A percentile compares a stretch with the other conserved stretches of the same genome.
Evolutionary conservation across 306 rosid species (phyloP).

Genomic region (Argentina anserina): DNA sequence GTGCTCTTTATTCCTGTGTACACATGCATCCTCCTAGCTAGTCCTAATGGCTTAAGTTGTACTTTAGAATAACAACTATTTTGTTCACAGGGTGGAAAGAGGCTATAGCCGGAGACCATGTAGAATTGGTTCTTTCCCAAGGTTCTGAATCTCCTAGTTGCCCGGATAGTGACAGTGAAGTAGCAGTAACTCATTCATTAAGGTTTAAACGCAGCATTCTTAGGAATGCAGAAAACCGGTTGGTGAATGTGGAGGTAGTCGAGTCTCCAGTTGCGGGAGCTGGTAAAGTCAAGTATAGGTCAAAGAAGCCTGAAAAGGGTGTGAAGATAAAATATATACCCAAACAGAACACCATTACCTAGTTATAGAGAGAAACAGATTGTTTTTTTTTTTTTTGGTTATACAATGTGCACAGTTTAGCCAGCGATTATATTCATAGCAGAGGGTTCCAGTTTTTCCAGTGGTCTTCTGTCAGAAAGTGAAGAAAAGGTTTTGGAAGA

Average conservation of each 20-base stretch:
- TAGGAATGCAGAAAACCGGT: slow-evolving; percentile 33
- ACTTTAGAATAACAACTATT: slow-evolving; percentile 7
- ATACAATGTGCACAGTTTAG: slow-evolving; percentile 58
- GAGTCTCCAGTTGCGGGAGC: slow-evolving; percentile 32
- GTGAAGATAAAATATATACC: slow-evolving; percentile 49
- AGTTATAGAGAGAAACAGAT: slow-evolving; percentile 31
- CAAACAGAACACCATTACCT: slow-evolving; percentile 43
- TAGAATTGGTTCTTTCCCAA: slow-evolving; percentile 38
- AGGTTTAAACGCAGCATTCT: slow-evolving; percentile 33
- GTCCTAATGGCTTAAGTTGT: not conserved
- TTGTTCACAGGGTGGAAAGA: slow-evolving; percentile 75
- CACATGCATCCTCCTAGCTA: not conserved
- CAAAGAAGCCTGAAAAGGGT: slow-evolving; percentile 50
- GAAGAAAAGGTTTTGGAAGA: slow-evolving; percentile 46
- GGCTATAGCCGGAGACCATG: slow-evolving; percentile 54
- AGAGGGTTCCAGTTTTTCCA: slow-evolving; percentile 60
- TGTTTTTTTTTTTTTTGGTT: slow-evolving; percentile 21
- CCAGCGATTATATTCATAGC: slow-evolving; percentile 44
- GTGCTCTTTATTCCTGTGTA: not conserved
- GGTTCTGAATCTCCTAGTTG: slow-evolving; percentile 35
- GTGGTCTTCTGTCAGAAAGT: slow-evolving; percentile 67
- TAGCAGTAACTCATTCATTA: slow-evolving; percentile 24
- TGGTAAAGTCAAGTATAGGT: slow-evolving; percentile 40
- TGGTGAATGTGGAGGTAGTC: slow-evolving; percentile 21
- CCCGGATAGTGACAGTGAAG: slow-evolving; percentile 26